Conservation (phyloP, 225 moss, liverwort and hornwort species). For the Marchantia polymorpha region DNA sequence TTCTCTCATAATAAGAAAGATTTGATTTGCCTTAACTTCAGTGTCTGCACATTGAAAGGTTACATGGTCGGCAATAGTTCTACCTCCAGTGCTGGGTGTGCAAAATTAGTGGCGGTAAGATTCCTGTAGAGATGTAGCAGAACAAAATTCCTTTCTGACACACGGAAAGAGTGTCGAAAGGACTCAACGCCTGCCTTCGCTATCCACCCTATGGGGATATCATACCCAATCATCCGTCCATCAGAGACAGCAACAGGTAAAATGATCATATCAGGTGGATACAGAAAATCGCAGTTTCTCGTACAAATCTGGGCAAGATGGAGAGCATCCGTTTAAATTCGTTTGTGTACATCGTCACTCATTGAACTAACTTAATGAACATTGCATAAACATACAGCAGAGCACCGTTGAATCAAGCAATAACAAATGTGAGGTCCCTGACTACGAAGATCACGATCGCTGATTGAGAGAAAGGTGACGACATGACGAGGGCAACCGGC, state of each 20-base stretch:
- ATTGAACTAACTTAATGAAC: too few species aligned
- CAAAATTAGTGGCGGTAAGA: background rate
- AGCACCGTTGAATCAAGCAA: too few species aligned
- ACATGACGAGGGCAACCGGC: too few species aligned
- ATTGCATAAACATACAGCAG: too few species aligned
- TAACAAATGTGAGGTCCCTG: too few species aligned
- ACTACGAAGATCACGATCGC: too few species aligned
- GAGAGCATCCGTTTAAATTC: too few species aligned
- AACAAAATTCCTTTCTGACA: slow-evolving; percentile 17
- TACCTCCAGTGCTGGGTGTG: slow-evolving; percentile 25
- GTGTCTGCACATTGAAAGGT: slow-evolving; percentile 1
- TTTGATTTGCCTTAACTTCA: slow-evolving; percentile 9
- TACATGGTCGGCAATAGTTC: slow-evolving; percentile 10
- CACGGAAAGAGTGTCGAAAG: slow-evolving; percentile 9
- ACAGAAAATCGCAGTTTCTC: too few species aligned
- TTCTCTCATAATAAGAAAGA: background rate
- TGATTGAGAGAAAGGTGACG: too few species aligned
- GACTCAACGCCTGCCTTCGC: slow-evolving; percentile 18
- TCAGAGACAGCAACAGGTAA: slow-evolving; percentile 22
- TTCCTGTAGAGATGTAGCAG: background rate
- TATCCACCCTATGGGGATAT: slow-evolving; percentile 21
- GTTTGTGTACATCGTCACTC: too few species aligned
- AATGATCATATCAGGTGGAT: slow-evolving; percentile 22
- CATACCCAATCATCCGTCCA: slow-evolving; percentile 21
- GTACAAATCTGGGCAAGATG: too few species aligned